Conservation (phyloP, 352 stramenopile genomes). For the Elongisporangium senticosum region DNA sequence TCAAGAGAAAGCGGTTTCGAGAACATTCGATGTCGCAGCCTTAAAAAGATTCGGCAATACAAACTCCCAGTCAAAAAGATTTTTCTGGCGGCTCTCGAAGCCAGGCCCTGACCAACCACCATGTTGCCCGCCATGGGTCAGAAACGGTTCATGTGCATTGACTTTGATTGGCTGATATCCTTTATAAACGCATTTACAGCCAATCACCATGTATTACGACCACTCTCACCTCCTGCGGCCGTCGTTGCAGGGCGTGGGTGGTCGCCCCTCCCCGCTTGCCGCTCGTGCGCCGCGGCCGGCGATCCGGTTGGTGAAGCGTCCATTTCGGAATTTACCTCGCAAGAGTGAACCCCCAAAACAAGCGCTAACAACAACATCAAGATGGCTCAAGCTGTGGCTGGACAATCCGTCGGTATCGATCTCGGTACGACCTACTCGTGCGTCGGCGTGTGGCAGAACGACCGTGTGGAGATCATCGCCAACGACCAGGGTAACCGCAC, state of each 20-base stretch:
- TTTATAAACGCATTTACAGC: neutral
- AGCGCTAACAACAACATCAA: conserved; percentile 11
- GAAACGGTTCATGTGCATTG: neutral
- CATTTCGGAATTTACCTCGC: conserved; percentile 18
- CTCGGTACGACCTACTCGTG: conserved; percentile 93
- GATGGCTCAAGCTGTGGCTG: conserved; percentile 23
- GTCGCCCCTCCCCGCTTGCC: conserved; percentile 1
- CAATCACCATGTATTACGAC: conserved; percentile 10
- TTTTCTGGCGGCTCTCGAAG: neutral
- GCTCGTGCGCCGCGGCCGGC: neutral
- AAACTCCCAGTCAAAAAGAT: conserved; percentile 12
- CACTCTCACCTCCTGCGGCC: conserved; percentile 6
- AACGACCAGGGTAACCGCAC: conserved; percentile 95
- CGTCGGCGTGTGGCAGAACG: conserved; percentile 92
- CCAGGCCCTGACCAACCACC: neutral
- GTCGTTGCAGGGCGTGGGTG: conserved; percentile 7
- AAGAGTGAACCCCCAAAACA: conserved; percentile 17
- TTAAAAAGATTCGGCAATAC: conserved; percentile 3
- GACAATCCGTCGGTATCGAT: conserved; percentile 74
- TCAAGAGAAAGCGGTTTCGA: conserved; percentile 7
- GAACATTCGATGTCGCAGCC: conserved; percentile 14
- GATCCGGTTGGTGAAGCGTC: neutral
- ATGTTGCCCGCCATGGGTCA: too few relatives aligned
- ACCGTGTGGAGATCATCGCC: conserved; percentile 93
- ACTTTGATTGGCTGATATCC: conserved; percentile 7